Conservation (phyloP, 202 grass and related monocot species). For the Thinopyrum obtusiflorum region DNA sequence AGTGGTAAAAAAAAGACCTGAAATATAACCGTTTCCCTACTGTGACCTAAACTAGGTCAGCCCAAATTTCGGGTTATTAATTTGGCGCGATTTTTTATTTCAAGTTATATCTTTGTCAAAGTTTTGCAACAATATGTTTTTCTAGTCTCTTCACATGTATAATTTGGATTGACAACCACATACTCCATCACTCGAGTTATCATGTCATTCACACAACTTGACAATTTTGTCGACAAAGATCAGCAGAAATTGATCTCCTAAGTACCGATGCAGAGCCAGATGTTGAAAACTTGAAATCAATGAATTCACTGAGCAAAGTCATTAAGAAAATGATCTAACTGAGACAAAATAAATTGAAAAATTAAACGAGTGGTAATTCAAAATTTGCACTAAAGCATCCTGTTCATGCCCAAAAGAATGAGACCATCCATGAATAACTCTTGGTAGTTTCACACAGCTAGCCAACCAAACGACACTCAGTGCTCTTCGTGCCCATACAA, state of each 20-base stretch:
- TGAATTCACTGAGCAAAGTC: not conserved
- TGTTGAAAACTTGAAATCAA: not conserved
- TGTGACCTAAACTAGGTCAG: not conserved
- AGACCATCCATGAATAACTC: not conserved
- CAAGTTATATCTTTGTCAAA: not conserved
- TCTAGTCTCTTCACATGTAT: not conserved
- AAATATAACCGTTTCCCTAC: not conserved
- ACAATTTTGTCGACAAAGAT: not conserved
- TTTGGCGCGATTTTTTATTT: not conserved
- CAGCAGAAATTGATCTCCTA: not conserved
- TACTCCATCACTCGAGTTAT: not conserved
- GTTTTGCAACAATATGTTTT: not conserved
- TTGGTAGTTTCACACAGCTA: not conserved
- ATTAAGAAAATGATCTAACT: not conserved
- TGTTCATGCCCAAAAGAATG: not conserved
- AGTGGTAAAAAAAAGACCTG: not conserved
- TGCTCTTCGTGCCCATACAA: not conserved
- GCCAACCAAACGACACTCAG: not conserved
- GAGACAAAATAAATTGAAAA: not conserved
- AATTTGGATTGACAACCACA: not conserved
- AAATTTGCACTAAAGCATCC: slow-evolving; percentile 1
- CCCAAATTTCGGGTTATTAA: not conserved
- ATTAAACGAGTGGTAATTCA: not conserved
- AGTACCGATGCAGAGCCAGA: not conserved
- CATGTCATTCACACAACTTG: not conserved